Base-by-base conservation (phyloP, 257 asterid genomes). In the Ophiorrhiza pumila region DNA sequence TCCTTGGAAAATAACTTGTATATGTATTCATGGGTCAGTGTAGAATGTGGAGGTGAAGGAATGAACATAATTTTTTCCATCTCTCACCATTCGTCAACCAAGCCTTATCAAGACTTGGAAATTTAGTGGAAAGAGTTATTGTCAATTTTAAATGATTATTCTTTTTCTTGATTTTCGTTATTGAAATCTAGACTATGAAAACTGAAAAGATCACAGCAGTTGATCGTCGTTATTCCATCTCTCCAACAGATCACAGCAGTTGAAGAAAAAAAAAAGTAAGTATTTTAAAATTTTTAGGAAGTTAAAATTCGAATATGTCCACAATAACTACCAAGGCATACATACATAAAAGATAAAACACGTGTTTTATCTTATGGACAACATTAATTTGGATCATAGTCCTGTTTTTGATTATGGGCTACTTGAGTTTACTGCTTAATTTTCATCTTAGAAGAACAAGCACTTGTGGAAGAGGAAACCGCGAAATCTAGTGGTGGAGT, bases 101-200 rank as follows among this genome's bases (percentile, higher is more conserved):
- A 35, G 64, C 65, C 65, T 70, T 56, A 71, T 56, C 66, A 39
- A 23, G 46, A 31, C n/a, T n/a, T n/a, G 25, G 25, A 56, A 70
- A 41, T 71, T 53, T 22, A 52, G 50, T 69, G 60, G 74, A 39
- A 53, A 7, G 25, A 0, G 57, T 22, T 5, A 1, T 20, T 37
- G 53, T 70, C 29, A 55, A 53, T 70, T 37, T 23, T 12, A 70
- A 29, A 43, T 31, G 47, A 62, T 8, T 12, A 32, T 72, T 27
- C 23, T 35, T 72, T 31, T 56, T 7, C 14, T 34, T 47, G n/a
- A 61, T 62, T 52, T 23, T 53, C 43, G 4, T 63, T 5, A 25
- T 35, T n/a, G 27, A 13, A n/a, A 67, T 29, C 9, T 7, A 17
- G 45, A 37, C 2, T 35, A 12, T 23, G 23, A 11, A 13, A 62